Percentiles rank a stretch among this genome's conserved stretches.
These are phyloP conservation scores for Nakazawaea wickerhamii DNA, from an alignment of 805 yeast genomes.

Conservation along the genomic window DNA sequence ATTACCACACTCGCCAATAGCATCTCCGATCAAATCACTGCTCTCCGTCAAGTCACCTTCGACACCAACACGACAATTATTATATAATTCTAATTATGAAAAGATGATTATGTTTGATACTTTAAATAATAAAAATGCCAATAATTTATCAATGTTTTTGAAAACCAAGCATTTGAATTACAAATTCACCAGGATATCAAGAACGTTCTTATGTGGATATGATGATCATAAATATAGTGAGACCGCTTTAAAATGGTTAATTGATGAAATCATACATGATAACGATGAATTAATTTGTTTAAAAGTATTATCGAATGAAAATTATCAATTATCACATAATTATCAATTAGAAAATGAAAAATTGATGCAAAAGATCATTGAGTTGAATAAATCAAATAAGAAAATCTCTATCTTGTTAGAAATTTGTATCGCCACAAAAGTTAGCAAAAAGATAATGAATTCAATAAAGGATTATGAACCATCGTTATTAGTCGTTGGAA, in stretches of 20 bases:
- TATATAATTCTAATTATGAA: slow-evolving; percentile 12
- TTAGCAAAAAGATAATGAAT: slow-evolving; percentile 32
- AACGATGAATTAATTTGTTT: slow-evolving; percentile 42
- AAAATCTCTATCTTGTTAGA: slow-evolving; percentile 38
- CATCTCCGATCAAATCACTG: too few species aligned
- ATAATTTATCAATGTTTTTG: slow-evolving; percentile 32
- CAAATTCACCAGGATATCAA: slow-evolving; percentile 28
- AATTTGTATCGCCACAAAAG: slow-evolving; percentile 29
- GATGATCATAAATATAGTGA: slow-evolving; percentile 37
- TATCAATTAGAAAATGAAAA: slow-evolving; percentile 31
- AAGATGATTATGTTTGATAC: slow-evolving; percentile 39
- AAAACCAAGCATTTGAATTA: slow-evolving; percentile 33
- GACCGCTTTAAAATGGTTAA: slow-evolving; percentile 39
- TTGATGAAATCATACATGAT: slow-evolving; percentile 37
- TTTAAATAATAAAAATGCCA: slow-evolving; percentile 28
- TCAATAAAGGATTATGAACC: slow-evolving; percentile 42
- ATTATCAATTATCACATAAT: slow-evolving; percentile 15
- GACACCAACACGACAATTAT: neutral
- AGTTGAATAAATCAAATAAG: slow-evolving; percentile 29
- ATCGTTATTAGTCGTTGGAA: slow-evolving; percentile 38
- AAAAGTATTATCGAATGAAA: slow-evolving; percentile 33
- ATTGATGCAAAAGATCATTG: slow-evolving; percentile 26
- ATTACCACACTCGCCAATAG: too few species aligned
- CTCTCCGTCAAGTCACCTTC: slow-evolving; percentile 9
- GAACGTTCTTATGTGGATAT: slow-evolving; percentile 40